A percentile compares a stretch with the other conserved stretches of the same genome.
Conservation (phyloP, 148 eudicot species). For the Nyssa sinensis region DNA sequence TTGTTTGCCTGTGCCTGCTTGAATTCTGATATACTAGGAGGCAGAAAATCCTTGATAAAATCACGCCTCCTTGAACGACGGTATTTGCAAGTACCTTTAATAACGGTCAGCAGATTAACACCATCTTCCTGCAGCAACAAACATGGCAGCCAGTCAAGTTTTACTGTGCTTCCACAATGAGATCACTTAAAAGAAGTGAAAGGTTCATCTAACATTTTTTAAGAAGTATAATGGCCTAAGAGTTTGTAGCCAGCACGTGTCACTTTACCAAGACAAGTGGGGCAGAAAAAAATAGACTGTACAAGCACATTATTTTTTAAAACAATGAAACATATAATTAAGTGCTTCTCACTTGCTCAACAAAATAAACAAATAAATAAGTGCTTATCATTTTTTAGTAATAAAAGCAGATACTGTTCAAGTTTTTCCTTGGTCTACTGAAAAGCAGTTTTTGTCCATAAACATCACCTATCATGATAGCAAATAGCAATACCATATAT, state of each 20-base stretch:
- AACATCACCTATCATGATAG: background rate
- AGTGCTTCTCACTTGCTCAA: background rate
- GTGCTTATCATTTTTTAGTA: background rate
- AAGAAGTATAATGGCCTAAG: background rate
- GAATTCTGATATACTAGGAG: constrained; percentile 76
- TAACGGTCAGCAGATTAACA: constrained; percentile 66
- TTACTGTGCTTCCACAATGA: background rate
- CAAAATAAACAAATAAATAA: background rate
- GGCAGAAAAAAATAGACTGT: background rate
- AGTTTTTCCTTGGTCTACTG: background rate
- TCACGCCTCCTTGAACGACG: constrained; percentile 69
- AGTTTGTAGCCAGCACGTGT: background rate
- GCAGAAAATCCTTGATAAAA: constrained; percentile 59
- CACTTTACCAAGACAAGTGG: background rate
- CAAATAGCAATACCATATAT: background rate
- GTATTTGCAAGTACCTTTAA: constrained; percentile 66
- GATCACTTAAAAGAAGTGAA: background rate
- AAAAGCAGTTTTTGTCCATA: background rate
- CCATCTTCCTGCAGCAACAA: constrained; percentile 81
- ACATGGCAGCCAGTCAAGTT: background rate
- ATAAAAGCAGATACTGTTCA: background rate
- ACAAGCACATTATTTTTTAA: background rate
- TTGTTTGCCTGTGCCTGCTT: constrained; percentile 29
- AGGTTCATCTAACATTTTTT: background rate
- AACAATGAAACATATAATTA: background rate